Evolutionary conservation across 176 grass and related monocot genomes (phyloP), one percentile per base, ranked within the genome.

Genomic region (Echinochloa phyllopogon): DNA sequence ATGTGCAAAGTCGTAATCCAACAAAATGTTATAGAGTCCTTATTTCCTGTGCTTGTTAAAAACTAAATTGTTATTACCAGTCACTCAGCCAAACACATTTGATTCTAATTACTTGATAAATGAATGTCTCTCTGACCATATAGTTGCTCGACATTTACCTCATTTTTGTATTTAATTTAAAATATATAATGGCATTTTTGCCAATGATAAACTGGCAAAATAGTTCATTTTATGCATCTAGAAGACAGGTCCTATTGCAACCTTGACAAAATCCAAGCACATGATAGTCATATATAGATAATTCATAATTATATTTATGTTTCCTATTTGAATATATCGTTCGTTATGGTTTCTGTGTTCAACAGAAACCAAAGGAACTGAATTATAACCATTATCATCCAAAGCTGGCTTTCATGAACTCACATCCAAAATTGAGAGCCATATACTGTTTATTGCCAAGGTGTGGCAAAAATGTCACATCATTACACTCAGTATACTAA

Each of bases 361-460:
- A 41, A 68, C 5, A 21, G 65, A 39, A 10, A 41, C 3, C 0
- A 63, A 41, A 10, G 8, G 8, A 17, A 21, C 27, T 17, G 0
- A 39, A 66, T 39, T 39, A 0, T 66, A 15, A 39, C 29, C 39
- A 4, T 66, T 17, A 0, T 20, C 45, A 27, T 50, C 47, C 14
- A 33, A 33, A 60, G 7, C 1, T 24, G 74, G 16, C 36, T 33
- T 71, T 47, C 15, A 0, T 36, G 52, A 73, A 17, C 18, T 65
- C 17, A 12, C 47, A 52, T 6, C 3, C 5, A 9, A 3, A 6
- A 8, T 7, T 17, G 11, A 20, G 38, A 25, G 20, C 23, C 33
- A 59, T 24, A 4, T 29, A 76, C 10, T 81, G 42, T 36, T 82
- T 81, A 78, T 90, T 86, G 37, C 55, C 37, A 86, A 55, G 14